Conservation (phyloP, 1,284 basidiomycete genomes). For the Moesziomyces sp. region DNA sequence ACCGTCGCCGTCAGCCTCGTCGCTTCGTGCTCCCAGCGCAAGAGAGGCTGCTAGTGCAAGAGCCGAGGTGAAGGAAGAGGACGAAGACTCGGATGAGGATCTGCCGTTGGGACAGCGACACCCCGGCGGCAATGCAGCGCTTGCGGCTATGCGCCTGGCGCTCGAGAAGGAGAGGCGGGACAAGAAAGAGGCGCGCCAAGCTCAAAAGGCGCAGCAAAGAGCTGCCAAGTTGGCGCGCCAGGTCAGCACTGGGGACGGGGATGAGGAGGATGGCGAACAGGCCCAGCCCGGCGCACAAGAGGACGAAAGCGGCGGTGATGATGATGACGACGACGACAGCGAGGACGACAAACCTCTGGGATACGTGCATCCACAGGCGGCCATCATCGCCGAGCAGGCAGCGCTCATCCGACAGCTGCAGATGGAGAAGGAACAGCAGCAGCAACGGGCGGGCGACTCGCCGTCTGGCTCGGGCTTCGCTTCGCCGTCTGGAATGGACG, state of each 20-base stretch:
- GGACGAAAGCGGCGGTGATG: constrained; percentile 16
- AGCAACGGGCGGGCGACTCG: constrained; percentile 15
- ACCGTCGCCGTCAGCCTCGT: constrained; percentile 13
- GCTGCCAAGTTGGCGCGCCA: constrained; percentile 27
- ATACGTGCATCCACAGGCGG: constrained; percentile 60
- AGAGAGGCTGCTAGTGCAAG: neutral
- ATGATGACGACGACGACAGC: constrained; percentile 43
- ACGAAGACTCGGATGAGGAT: constrained; percentile 56
- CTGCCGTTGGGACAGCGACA: constrained; percentile 54
- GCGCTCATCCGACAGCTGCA: constrained; percentile 60
- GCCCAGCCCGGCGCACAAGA: constrained; percentile 22
- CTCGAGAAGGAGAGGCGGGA: constrained; percentile 37
- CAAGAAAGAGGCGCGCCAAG: constrained; percentile 32
- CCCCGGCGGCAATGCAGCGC: constrained; percentile 35
- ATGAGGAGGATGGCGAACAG: constrained; percentile 10
- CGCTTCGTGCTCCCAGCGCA: constrained; percentile 15
- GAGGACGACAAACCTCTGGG: constrained; percentile 62
- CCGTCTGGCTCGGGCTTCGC: constrained; percentile 13
- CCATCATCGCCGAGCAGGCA: constrained; percentile 65
- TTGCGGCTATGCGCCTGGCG: constrained; percentile 20
- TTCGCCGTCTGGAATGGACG: constrained; percentile 26
- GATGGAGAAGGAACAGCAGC: constrained; percentile 51
- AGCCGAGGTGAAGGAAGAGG: constrained; percentile 7
- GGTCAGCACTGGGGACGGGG: constrained; percentile 8
- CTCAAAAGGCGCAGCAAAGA: constrained; percentile 19